phyloP scores from a whole-genome alignment of 257 asterid species.

The Fraxinus anomala region DNA sequence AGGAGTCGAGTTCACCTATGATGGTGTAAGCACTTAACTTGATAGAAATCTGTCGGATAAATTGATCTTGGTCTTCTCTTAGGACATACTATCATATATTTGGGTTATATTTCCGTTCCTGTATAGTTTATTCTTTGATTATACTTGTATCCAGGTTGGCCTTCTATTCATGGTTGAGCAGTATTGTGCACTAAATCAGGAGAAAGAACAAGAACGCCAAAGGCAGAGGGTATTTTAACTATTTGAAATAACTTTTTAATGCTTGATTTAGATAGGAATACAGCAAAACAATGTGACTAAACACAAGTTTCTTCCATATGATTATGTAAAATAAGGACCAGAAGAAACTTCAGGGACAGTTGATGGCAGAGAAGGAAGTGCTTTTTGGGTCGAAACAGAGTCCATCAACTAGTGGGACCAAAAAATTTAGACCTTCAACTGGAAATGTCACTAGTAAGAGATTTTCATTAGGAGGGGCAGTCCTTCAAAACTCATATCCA shows the following conservation, averaged over 20 bases:
- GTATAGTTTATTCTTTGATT: constrained; percentile 1
- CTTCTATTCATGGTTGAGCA: constrained; percentile 69
- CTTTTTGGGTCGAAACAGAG: constrained; percentile 83
- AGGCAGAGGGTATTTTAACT: constrained; percentile 68
- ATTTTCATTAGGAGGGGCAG: constrained; percentile 68
- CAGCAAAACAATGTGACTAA: constrained; percentile 10
- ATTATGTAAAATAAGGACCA: constrained; percentile 51
- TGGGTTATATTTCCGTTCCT: neutral
- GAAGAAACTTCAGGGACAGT: constrained; percentile 87
- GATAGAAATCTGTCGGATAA: neutral
- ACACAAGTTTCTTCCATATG: neutral
- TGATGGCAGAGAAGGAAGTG: constrained; percentile 76
- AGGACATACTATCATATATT: neutral
- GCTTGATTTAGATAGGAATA: neutral
- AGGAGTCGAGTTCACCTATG: constrained; percentile 67
- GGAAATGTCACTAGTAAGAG: constrained; percentile 52
- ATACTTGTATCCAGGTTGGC: constrained; percentile 50
- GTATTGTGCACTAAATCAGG: constrained; percentile 60
- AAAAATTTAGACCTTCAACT: constrained; percentile 50
- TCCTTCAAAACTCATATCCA: constrained; percentile 54
- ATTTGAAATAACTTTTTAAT: constrained; percentile 2
- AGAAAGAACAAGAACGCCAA: constrained; percentile 77
- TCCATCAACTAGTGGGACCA: constrained; percentile 65
- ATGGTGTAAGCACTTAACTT: constrained; percentile 63
- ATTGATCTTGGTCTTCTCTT: neutral